Conservation (phyloP, 805 yeast genomes). For the Myxozyma neglecta region DNA sequence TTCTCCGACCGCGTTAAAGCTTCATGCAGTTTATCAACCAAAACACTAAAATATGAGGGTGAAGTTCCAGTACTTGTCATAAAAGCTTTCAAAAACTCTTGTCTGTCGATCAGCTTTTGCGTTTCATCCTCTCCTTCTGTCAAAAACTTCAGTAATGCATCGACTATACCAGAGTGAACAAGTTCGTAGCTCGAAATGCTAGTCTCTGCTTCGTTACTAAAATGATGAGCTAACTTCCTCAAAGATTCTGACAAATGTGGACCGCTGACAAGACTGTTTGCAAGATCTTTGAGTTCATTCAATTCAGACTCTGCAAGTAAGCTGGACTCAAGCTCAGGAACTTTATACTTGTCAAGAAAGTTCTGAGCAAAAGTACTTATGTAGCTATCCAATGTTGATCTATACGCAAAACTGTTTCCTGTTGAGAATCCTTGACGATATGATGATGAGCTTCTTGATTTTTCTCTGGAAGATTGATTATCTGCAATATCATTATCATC, state of each 20-base stretch:
- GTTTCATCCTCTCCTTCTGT: conserved; percentile 13
- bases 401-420: not conserved
- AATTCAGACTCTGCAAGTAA: conserved; percentile 36
- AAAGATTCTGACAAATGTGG: not conserved
- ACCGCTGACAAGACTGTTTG: conserved; percentile 35
- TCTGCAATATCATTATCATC: too few species aligned
- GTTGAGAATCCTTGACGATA: not conserved
- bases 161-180: conserved; percentile 64
- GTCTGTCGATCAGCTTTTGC: conserved; percentile 22
- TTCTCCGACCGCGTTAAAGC: conserved; percentile 71
- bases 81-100: conserved; percentile 47
- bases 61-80: conserved; percentile 34
- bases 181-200: conserved; percentile 72
- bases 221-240: conserved; percentile 37
- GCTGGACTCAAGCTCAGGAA: conserved; percentile 18
- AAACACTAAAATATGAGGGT: conserved; percentile 43
- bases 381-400: conserved; percentile 10
- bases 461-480: not conserved
- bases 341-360: conserved; percentile 17
- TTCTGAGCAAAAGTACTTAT: conserved; percentile 6
- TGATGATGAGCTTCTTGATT: not conserved
- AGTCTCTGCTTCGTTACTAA: conserved; percentile 20
- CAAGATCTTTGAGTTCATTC: conserved; percentile 31
- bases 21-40: conserved; percentile 67
- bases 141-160: conserved; percentile 41